A percentile compares a stretch with the other conserved stretches of the same genome.
These are phyloP conservation scores for Silene conica DNA, from an alignment of 148 eudicot species.

Conservation along the genomic window DNA sequence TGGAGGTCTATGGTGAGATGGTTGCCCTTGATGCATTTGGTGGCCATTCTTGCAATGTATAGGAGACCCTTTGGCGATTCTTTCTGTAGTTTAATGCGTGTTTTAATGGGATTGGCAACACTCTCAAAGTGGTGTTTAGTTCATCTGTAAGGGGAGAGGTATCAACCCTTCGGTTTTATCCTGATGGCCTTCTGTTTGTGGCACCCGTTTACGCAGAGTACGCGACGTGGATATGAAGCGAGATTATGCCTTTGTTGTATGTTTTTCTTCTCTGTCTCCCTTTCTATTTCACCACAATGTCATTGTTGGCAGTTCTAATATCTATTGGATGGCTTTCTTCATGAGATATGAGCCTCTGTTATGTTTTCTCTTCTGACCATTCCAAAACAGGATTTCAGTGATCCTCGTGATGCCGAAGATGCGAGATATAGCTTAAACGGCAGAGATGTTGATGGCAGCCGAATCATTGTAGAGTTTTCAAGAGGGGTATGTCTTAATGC, in stretches of 20 bases:
- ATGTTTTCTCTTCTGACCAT: constrained; percentile 18
- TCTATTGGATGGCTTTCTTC: background rate
- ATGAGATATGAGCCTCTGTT: constrained; percentile 24
- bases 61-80: constrained; percentile 97
- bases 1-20: constrained; percentile 94
- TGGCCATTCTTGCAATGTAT: constrained; percentile 79
- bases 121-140: constrained; percentile 98
- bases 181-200: constrained; percentile 99
- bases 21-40: constrained; percentile 93
- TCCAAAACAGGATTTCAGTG: constrained; percentile 71
- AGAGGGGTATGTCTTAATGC: constrained; percentile 59
- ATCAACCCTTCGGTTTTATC: constrained; percentile 74
- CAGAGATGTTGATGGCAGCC: constrained; percentile 74
- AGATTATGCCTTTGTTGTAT: constrained; percentile 94
- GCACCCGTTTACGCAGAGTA: constrained; percentile 99
- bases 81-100: constrained; percentile 85
- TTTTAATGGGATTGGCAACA: constrained; percentile 92
- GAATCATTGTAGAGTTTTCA: constrained; percentile 74
- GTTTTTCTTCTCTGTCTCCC: constrained; percentile 35
- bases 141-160: constrained; percentile 81
- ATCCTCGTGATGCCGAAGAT: constrained; percentile 96
- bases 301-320: background rate
- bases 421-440: constrained; percentile 75
- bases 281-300: background rate
- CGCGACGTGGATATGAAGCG: constrained; percentile 99